Evolutionary conservation across 2,329 filamentous ascomycete genomes (phyloP).

Genomic region (Ilyonectria sp.): DNA sequence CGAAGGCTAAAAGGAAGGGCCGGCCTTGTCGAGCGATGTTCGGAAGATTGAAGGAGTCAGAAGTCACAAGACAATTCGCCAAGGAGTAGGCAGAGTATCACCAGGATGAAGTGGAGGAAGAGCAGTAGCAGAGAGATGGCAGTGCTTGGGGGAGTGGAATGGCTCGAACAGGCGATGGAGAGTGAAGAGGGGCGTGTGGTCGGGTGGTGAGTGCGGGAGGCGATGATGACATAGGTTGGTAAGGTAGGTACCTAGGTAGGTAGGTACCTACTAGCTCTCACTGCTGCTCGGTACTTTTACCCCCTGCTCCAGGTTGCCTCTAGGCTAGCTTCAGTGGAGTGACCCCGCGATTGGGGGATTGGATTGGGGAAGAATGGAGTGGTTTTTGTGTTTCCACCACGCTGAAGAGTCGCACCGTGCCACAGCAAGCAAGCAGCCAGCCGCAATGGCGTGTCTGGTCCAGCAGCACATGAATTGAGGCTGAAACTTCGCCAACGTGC

Average conservation of each 20-base stretch:
- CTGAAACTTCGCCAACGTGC: background rate
- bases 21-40: conserved; percentile 12
- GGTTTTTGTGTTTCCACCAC: conserved; percentile 1
- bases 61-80: conserved; percentile 29
- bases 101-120: conserved; percentile 8
- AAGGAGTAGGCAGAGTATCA: conserved; percentile 14
- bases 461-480: background rate
- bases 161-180: conserved; percentile 27
- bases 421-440: background rate
- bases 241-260: background rate
- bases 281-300: background rate
- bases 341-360: conserved; percentile 23
- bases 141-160: conserved; percentile 5
- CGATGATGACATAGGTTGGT: conserved; percentile 22
- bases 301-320: conserved; percentile 2
- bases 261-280: background rate
- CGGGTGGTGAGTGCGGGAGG: conserved; percentile 4
- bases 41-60: conserved; percentile 26
- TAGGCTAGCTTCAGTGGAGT: conserved; percentile 11
- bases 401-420: background rate
- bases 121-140: conserved; percentile 8
- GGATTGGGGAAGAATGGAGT: conserved; percentile 17
- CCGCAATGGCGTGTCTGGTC: background rate
- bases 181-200: conserved; percentile 23
- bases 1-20: conserved; percentile 4